A percentile compares a stretch with the other conserved stretches of the same genome.
Conservation (phyloP, 805 yeast species). For the Hanseniaspora lindneri region DNA sequence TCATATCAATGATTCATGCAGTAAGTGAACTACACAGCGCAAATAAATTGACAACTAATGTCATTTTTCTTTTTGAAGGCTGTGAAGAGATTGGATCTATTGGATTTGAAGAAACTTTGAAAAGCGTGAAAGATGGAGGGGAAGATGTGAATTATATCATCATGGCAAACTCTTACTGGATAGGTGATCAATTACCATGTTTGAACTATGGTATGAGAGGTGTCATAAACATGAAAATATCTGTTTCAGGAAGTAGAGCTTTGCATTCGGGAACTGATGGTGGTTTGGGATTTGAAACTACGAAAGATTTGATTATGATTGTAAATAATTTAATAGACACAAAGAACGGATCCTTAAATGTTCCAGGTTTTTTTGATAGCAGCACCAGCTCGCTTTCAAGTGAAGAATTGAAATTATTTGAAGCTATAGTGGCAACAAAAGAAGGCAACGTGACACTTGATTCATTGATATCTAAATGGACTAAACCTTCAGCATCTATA, state of each 20-base stretch:
- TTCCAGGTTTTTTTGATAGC: not conserved
- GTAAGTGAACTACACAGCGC: constrained; percentile 57
- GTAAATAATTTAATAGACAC: constrained; percentile 34
- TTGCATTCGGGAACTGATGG: constrained; percentile 96
- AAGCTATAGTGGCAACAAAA: constrained; percentile 42
- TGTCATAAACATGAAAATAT: constrained; percentile 67
- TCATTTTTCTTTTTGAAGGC: constrained; percentile 80
- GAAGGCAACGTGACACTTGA: constrained; percentile 30
- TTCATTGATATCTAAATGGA: constrained; percentile 70
- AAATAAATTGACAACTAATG: constrained; percentile 50
- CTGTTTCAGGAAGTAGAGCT: constrained; percentile 69
- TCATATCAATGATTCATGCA: constrained; percentile 73
- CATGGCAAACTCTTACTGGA: constrained; percentile 87
- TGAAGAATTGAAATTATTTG: constrained; percentile 49
- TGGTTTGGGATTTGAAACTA: constrained; percentile 79
- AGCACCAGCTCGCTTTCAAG: constrained; percentile 31
- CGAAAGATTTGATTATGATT: constrained; percentile 65
- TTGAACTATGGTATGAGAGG: constrained; percentile 91
- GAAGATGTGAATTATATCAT: constrained; percentile 73
- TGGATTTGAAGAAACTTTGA: constrained; percentile 66
- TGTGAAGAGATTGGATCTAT: constrained; percentile 90
- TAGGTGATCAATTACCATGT: constrained; percentile 80
- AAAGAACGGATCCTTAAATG: constrained; percentile 41
- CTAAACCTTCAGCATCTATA: constrained; percentile 76
- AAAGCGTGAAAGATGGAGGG: constrained; percentile 45